Percentiles rank a stretch among this genome's conserved stretches.
phyloP scores from a whole-genome alignment of 768 basidiomycete species.

The Lentinus tigrinus region DNA sequence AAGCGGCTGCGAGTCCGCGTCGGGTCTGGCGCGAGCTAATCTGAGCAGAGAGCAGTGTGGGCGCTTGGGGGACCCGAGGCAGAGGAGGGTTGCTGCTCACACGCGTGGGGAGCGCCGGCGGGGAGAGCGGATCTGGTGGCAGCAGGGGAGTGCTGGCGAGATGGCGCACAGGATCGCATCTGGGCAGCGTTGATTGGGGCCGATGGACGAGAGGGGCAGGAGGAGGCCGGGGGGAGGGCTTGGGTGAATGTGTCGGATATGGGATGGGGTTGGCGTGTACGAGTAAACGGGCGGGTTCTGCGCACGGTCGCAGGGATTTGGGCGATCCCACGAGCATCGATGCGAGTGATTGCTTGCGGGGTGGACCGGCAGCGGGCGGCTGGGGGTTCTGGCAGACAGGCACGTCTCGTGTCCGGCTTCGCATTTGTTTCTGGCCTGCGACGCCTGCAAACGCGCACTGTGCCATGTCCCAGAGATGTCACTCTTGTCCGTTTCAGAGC shows the following conservation, averaged over 20 bases:
- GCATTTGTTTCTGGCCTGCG: not conserved
- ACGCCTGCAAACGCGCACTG: slow-evolving; percentile 15
- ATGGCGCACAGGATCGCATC: not conserved
- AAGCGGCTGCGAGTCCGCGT: not conserved
- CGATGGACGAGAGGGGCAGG: not conserved
- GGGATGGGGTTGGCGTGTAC: not conserved
- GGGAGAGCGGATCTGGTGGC: not conserved
- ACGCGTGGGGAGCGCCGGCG: not conserved
- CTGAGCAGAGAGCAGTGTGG: not conserved
- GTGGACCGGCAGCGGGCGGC: slow-evolving; percentile 1
- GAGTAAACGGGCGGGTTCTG: not conserved
- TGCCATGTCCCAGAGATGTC: slow-evolving; percentile 24
- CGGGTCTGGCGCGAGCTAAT: not conserved
- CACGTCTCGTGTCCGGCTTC: slow-evolving; percentile 24
- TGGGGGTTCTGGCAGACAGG: not conserved
- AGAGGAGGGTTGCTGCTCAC: not conserved
- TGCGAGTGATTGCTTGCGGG: not conserved
- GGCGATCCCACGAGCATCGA: slow-evolving; percentile 3
- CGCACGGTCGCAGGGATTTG: not conserved
- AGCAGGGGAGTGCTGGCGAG: not conserved
- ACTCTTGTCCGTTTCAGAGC: slow-evolving; percentile 18
- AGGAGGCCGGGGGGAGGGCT: not conserved
- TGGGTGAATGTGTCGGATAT: not conserved
- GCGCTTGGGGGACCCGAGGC: not conserved
- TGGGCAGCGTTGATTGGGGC: not conserved